Evolutionary conservation across 2,329 filamentous ascomycete species (phyloP).

Genomic region (Cladophialophora psammophila): DNA sequence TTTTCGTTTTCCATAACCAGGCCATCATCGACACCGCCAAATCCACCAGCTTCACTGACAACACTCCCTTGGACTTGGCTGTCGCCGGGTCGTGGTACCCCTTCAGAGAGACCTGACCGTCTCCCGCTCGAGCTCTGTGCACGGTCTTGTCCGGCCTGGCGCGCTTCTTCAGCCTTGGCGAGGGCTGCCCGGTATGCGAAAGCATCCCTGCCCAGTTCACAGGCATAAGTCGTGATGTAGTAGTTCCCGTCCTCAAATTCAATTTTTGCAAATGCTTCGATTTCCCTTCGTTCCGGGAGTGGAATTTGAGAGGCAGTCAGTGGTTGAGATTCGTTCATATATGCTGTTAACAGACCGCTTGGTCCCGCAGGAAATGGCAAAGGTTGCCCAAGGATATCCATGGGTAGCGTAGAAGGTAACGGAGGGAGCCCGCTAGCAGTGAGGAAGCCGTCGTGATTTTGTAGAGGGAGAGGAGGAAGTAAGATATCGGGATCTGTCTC

Average conservation of each 20-base stretch:
- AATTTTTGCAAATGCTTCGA: conserved; percentile 69
- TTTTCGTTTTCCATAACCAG: conserved; percentile 30
- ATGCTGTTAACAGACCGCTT: neutral
- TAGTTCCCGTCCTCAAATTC: conserved; percentile 71
- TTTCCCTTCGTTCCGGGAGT: conserved; percentile 41
- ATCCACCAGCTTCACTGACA: conserved; percentile 64
- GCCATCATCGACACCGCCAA: conserved; percentile 44
- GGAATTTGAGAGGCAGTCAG: conserved; percentile 29
- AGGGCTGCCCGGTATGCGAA: conserved; percentile 58
- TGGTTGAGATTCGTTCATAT: conserved; percentile 26
- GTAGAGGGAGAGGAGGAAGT: conserved; percentile 28
- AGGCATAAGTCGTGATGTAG: conserved; percentile 69
- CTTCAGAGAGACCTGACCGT: conserved; percentile 54
- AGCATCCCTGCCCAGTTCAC: conserved; percentile 69
- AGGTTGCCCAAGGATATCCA: conserved; percentile 14
- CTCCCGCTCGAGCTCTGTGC: conserved; percentile 51
- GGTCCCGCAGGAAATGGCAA: conserved; percentile 10
- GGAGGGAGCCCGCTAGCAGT: conserved; percentile 13
- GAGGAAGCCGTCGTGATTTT: conserved; percentile 27
- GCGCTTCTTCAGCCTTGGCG: conserved; percentile 52
- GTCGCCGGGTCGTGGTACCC: conserved; percentile 52
- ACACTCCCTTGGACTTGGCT: conserved; percentile 58
- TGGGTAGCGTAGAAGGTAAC: conserved; percentile 18
- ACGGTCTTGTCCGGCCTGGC: conserved; percentile 47
- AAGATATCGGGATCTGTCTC: conserved; percentile 20